phyloP scores from a whole-genome alignment of 805 yeast genomes.

The Tetrapisispora pingtungensis region DNA sequence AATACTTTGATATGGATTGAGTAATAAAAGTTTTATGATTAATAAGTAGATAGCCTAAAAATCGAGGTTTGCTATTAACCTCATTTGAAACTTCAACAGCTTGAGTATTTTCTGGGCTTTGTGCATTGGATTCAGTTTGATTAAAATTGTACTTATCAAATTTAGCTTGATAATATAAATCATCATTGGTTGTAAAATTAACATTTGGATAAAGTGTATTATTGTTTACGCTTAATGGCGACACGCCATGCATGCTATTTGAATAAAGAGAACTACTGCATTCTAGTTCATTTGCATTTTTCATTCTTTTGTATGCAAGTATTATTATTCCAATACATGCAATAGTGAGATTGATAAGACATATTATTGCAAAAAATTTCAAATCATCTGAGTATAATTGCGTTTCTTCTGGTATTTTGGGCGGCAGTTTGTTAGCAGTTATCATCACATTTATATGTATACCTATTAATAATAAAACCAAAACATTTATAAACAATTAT shows the following conservation, averaged over 20 bases:
- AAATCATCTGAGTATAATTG: neutral
- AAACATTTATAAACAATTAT: too few relatives aligned
- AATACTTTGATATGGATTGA: too few relatives aligned
- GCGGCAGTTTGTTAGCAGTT: too few relatives aligned
- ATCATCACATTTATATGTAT: neutral
- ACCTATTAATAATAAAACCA: too few relatives aligned
- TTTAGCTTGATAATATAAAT: constrained; percentile 2
- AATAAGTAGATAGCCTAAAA: too few relatives aligned
- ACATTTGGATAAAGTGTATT: constrained; percentile 4
- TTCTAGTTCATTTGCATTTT: neutral
- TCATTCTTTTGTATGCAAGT: neutral
- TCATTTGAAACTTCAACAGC: too few relatives aligned
- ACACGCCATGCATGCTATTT: constrained; percentile 1
- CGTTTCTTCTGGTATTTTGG: neutral
- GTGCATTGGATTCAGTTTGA: too few relatives aligned
- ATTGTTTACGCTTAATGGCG: constrained; percentile 1
- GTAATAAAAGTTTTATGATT: too few relatives aligned
- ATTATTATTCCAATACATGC: neutral
- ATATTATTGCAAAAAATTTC: neutral
- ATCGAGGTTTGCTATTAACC: too few relatives aligned
- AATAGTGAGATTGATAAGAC: neutral
- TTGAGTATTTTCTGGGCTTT: too few relatives aligned
- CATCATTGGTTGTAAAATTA: constrained; percentile 1
- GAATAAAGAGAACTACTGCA: neutral
- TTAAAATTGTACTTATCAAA: neutral